Base-by-base conservation (phyloP, 768 basidiomycete genomes). In the Serendipita sp. region DNA sequence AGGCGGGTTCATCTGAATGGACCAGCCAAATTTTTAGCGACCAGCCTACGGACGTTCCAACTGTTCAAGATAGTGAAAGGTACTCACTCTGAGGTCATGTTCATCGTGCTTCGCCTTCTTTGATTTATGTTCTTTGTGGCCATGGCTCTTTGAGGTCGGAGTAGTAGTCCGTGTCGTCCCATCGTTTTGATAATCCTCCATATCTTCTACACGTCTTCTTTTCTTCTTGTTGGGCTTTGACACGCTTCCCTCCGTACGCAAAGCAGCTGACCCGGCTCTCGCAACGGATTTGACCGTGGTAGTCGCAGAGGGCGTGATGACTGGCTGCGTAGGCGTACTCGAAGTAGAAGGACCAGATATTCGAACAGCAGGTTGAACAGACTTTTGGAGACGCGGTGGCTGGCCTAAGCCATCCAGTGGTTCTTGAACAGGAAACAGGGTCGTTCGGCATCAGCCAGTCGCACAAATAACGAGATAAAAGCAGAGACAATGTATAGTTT, bases 31-130 rank as follows among this genome's bases (percentile, higher is more conserved):
- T n/a, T n/a, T 28, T 48, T n/a, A 48, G 45, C 45, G n/a, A 48
- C n/a, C 3, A 14, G 14, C 45, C 2, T 9, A 9, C 45, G n/a
- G 26, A n/a, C 9, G 9, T 20, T 28, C 45, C 45, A 48, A 20
- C 3, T n/a, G 45, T 20, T 11, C 11, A 58, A 24, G 31, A 11
- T 11, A 58, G 17, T 30, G 53, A 58, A n/a, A 33, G 9, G 11
- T 13, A 58, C 53, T n/a, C 31, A 58, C 53, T 24, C 53, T 24
- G 17, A 58, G 33, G 30, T 58, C 53, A 31, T 58, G 53, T 24
- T 58, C 53, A 58, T 58, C 53, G 31, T 58, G 53, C 31, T 58
- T 58, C 30, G 53, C 53, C 53, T 58, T 58, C 53, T 58, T 58
- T 11, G 53, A 58, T 34, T 58, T 58, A 26, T 58, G 53, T 33